These are phyloP conservation scores for Thinopyrum obtusiflorum DNA, from an alignment of 202 grass and related monocot species.

Conservation along the genomic window DNA sequence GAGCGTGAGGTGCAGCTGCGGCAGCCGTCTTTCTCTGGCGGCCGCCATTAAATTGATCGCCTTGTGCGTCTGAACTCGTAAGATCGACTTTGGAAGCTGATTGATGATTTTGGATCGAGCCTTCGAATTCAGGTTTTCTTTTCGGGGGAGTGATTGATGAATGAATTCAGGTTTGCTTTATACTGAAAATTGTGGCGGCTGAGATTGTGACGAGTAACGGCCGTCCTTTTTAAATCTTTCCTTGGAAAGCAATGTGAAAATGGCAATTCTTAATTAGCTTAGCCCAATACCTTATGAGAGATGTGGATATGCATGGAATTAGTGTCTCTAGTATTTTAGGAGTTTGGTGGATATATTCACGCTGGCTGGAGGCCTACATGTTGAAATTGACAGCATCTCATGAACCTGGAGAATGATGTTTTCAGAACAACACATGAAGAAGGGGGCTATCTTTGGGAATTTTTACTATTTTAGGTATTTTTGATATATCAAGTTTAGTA, in stretches of 20 bases:
- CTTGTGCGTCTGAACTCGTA: background rate
- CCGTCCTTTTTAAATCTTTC: background rate
- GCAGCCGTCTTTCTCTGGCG: slow-evolving; percentile 22
- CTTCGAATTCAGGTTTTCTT: background rate
- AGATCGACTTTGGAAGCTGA: background rate
- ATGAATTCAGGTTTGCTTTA: background rate
- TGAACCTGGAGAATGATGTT: background rate
- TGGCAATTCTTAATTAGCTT: background rate
- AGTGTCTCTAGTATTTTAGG: background rate
- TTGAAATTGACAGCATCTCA: background rate
- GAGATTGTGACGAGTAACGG: background rate
- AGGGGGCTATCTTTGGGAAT: too few species aligned
- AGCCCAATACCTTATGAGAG: too few species aligned
- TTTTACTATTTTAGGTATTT: too few species aligned
- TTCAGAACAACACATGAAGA: background rate
- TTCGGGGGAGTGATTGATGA: too few species aligned
- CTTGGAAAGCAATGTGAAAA: background rate
- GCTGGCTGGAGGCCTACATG: background rate
- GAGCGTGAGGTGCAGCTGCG: slow-evolving; percentile 31
- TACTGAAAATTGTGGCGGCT: background rate
- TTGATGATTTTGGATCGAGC: background rate
- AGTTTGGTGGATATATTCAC: background rate
- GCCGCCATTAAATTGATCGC: slow-evolving; percentile 7
- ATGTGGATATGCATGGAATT: background rate
- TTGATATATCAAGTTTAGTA: too few species aligned